Percentiles rank a stretch among this genome's conserved stretches.
Evolutionary conservation across 2,329 filamentous ascomycete species (phyloP).

Genomic region (Exophiala dermatitidis): DNA sequence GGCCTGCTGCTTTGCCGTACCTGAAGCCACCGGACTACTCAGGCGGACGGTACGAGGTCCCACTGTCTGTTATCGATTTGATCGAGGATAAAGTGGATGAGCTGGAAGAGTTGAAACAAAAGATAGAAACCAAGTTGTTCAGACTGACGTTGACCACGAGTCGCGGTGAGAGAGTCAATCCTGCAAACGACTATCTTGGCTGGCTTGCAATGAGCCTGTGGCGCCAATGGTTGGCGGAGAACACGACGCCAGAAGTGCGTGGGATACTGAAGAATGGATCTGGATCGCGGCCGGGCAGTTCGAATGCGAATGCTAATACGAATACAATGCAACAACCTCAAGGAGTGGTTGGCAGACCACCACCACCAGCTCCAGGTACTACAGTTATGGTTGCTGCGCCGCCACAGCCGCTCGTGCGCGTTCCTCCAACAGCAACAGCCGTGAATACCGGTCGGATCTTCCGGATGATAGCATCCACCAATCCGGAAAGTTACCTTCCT

Average conservation of each 20-base stretch:
- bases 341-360: slow-evolving; percentile 6
- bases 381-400: too few relatives aligned
- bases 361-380: slow-evolving; percentile 5
- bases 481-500: slow-evolving; percentile 58
- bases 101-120: slow-evolving; percentile 71
- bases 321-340: background rate
- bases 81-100: slow-evolving; percentile 95
- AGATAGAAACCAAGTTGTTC: slow-evolving; percentile 75
- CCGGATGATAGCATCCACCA: slow-evolving; percentile 61
- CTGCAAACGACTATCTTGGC: slow-evolving; percentile 72
- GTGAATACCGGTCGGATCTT: slow-evolving; percentile 64
- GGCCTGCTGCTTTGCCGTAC: slow-evolving; percentile 73
- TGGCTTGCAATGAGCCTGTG: slow-evolving; percentile 86
- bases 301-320: slow-evolving; percentile 4
- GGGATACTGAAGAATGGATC: slow-evolving; percentile 38
- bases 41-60: slow-evolving; percentile 45
- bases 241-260: slow-evolving; percentile 64
- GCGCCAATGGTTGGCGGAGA: slow-evolving; percentile 87
- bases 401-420: too few relatives aligned
- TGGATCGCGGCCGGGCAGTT: slow-evolving; percentile 18
- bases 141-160: slow-evolving; percentile 70
- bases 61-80: slow-evolving; percentile 70
- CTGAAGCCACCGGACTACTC: slow-evolving; percentile 51
- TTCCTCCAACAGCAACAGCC: slow-evolving; percentile 21
- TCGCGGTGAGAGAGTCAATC: slow-evolving; percentile 73